These are phyloP conservation scores for Erigeron canadensis DNA, from an alignment of 129 eudicot species.

Conservation along the genomic window DNA sequence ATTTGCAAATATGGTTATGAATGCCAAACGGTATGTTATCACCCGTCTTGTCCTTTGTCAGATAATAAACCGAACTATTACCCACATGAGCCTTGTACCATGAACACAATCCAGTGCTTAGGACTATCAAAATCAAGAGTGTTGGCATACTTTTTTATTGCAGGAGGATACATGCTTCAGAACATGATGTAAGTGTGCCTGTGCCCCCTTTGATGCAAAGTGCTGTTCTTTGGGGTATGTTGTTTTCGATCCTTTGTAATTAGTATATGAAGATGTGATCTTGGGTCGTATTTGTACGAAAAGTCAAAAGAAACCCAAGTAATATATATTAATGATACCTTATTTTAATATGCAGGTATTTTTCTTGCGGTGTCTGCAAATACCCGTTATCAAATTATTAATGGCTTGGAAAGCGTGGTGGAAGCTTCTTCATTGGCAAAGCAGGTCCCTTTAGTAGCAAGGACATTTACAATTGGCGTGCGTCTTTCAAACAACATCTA, in stretches of 20 bases:
- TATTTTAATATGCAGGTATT: constrained; percentile 51
- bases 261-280: neutral
- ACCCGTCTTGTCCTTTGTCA: constrained; percentile 1
- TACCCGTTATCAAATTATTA: constrained; percentile 85
- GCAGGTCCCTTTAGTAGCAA: constrained; percentile 70
- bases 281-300: neutral
- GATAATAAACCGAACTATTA: neutral
- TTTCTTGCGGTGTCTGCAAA: constrained; percentile 92
- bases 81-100: neutral
- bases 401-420: constrained; percentile 77
- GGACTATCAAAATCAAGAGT: neutral
- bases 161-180: constrained; percentile 80
- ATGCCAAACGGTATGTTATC: constrained; percentile 69
- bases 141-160: constrained; percentile 4
- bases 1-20: constrained; percentile 92
- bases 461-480: constrained; percentile 93
- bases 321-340: neutral
- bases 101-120: too few species aligned
- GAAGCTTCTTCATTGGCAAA: constrained; percentile 80
- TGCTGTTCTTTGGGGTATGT: constrained; percentile 96
- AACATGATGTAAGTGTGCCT: constrained; percentile 79
- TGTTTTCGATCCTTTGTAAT: neutral
- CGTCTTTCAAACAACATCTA: constrained; percentile 89
- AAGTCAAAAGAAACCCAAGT: neutral
- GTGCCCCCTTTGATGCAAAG: constrained; percentile 89